Evolutionary conservation across 495 filamentous ascomycete genomes (phyloP), one percentile per base, ranked within the genome.

Genomic region (Apiosordaria backusii): DNA sequence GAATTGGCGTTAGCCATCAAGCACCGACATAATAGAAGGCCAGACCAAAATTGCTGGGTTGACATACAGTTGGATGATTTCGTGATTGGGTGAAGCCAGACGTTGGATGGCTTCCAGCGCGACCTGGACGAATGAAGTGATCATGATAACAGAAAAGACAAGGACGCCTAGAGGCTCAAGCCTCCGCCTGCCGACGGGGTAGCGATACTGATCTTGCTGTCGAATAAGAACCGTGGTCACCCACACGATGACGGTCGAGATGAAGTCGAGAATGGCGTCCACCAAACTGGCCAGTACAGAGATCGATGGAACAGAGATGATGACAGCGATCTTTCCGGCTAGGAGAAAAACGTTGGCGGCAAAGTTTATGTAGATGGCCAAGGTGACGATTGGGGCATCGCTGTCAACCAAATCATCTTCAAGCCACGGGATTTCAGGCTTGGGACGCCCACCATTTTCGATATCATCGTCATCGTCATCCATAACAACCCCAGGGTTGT

Each of bases 201-300:
- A 97, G n/a, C 83, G 80, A 69, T 92, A 91, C 61, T 87, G 87
- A 69, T 97, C 91, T 63, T 89, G 87, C 53, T 84, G 84, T 57
- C 84, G 84, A 67, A 95, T 94, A 63, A 95, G 80, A 69, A 74
- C 74, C n/a, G 91, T 91, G 0, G 92, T 94, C 4, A 86, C 83
- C 91, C 91, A 93, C 53, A 97, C 88, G 57, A 97, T 97, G 50
- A 85, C 88, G 0, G 92, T 97, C 50, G 86, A 89, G 52, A 97
- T 62, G 70, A 96, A 96, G 71, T 97, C 93, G 16, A 97, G 83
- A 0, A 89, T 87, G 3, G 91, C 92, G 71, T 97, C 93, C 1
- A 97, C 93, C 64, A 97, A 83, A 70, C 88, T 91, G 18, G 93
- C 93, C 15, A 97, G 82, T 16, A 97, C 90, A 4, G 92, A 96